Evolutionary conservation across 2,329 filamentous ascomycete species (phyloP).

Genomic region (Pseudogymnoascus sp.): DNA sequence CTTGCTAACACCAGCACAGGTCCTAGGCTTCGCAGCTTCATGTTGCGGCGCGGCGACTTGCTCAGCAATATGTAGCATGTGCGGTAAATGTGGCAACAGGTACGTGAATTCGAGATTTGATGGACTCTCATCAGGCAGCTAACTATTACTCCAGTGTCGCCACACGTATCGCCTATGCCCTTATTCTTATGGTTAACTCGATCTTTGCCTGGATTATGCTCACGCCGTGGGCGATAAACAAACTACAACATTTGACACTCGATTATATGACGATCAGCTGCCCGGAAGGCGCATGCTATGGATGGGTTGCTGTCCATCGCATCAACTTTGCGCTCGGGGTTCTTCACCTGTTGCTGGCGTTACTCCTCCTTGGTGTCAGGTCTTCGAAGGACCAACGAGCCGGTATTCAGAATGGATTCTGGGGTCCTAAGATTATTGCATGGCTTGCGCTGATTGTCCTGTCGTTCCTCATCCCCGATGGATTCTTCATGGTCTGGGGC

Average conservation of each 20-base stretch:
- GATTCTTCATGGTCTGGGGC: slow-evolving; percentile 92
- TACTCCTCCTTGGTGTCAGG: slow-evolving; percentile 78
- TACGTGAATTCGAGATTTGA: slow-evolving; percentile 32
- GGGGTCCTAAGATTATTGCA: slow-evolving; percentile 89
- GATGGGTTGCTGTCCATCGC: slow-evolving; percentile 92
- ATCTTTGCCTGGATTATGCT: slow-evolving; percentile 99
- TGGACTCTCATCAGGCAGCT: slow-evolving; percentile 17
- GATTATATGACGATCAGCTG: slow-evolving; percentile 96
- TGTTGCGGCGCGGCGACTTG: slow-evolving; percentile 97
- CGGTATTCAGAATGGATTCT: slow-evolving; percentile 93
- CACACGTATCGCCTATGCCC: slow-evolving; percentile 91
- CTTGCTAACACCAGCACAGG: slow-evolving; percentile 39
- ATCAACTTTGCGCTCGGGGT: slow-evolving; percentile 96
- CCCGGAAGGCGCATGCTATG: slow-evolving; percentile 82
- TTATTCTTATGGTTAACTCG: slow-evolving; percentile 92
- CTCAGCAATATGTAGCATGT: slow-evolving; percentile 90
- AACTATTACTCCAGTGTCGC: slow-evolving; percentile 60
- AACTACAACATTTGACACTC: slow-evolving; percentile 82
- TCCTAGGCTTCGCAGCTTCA: slow-evolving; percentile 73
- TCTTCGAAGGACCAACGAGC: slow-evolving; percentile 84
- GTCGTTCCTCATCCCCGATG: slow-evolving; percentile 92
- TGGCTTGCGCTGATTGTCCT: slow-evolving; percentile 84
- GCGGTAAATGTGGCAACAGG: slow-evolving; percentile 96
- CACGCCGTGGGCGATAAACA: slow-evolving; percentile 96
- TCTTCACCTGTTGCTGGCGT: slow-evolving; percentile 82